Evolutionary conservation across 805 yeast genomes (phyloP).

Genomic region (Suhomyces emberorum): DNA sequence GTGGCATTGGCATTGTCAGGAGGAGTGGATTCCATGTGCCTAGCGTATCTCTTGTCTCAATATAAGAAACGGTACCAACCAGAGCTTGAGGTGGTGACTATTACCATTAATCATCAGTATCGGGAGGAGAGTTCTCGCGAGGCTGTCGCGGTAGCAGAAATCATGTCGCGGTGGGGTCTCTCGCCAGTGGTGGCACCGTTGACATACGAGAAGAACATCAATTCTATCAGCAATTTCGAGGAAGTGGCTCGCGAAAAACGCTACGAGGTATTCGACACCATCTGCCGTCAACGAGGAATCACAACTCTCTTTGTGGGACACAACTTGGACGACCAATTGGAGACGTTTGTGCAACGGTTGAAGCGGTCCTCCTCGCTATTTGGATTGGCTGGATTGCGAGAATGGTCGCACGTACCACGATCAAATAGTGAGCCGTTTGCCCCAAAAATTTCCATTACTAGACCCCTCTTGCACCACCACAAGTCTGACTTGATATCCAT

Average conservation of each 20-base stretch:
- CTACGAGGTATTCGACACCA: conserved; percentile 39
- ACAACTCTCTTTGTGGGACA: conserved; percentile 58
- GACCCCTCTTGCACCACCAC: conserved; percentile 52
- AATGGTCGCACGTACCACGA: conserved; percentile 25
- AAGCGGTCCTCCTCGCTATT: conserved; percentile 35
- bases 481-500: conserved; percentile 47
- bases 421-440: conserved; percentile 3
- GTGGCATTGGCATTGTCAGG: conserved; percentile 68
- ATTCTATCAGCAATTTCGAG: conserved; percentile 45
- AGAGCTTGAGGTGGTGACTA: conserved; percentile 42
- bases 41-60: conserved; percentile 48
- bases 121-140: conserved; percentile 49
- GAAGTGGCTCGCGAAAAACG: conserved; percentile 57
- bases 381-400: conserved; percentile 59
- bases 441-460: conserved; percentile 21
- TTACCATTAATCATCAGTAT: conserved; percentile 65
- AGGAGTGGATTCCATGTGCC: conserved; percentile 78
- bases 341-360: conserved; percentile 61
- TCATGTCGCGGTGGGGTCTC: conserved; percentile 33
- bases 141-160: conserved; percentile 40
- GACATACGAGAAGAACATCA: conserved; percentile 24
- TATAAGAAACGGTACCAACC: conserved; percentile 28
- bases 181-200: conserved; percentile 28
- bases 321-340: conserved; percentile 68
- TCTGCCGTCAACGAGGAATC: conserved; percentile 36